Percentiles rank a stretch among this genome's conserved stretches.
phyloP scores from a whole-genome alignment of 805 yeast genomes.

The Teunomyces funiuensis region DNA sequence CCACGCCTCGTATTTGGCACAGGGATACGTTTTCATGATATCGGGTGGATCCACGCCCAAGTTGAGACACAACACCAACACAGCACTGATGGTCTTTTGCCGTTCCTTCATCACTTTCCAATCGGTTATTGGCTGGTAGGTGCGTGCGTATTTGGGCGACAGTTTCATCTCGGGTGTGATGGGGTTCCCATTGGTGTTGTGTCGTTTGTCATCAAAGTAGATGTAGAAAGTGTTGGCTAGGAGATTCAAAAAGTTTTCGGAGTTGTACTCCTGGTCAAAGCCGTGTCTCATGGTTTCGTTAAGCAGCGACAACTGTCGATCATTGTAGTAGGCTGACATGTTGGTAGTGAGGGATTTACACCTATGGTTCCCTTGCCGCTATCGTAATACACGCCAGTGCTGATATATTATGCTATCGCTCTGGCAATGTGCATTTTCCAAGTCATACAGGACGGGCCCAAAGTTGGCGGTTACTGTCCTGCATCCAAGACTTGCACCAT shows the following conservation, averaged over 20 bases:
- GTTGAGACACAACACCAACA: conserved; percentile 84
- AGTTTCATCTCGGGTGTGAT: conserved; percentile 52
- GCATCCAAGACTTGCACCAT: too few relatives aligned
- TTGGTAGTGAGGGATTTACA: too few relatives aligned
- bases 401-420: neutral
- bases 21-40: conserved; percentile 86
- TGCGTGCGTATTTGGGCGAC: conserved; percentile 39
- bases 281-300: conserved; percentile 64
- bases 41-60: conserved; percentile 98
- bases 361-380: too few relatives aligned
- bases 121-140: conserved; percentile 72
- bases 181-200: conserved; percentile 86
- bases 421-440: too few relatives aligned
- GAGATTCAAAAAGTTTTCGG: conserved; percentile 53
- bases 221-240: conserved; percentile 71
- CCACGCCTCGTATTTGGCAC: conserved; percentile 92
- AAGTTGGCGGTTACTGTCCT: too few relatives aligned
- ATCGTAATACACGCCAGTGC: too few relatives aligned
- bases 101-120: conserved; percentile 92
- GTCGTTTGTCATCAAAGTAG: conserved; percentile 90
- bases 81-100: conserved; percentile 91
- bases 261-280: conserved; percentile 59
- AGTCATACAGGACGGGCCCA: too few relatives aligned
- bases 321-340: conserved; percentile 19
- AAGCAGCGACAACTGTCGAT: conserved; percentile 44